phyloP scores from a whole-genome alignment of 1,139 yeast genomes.

The Nakaseomyces kungkrabaensis region DNA sequence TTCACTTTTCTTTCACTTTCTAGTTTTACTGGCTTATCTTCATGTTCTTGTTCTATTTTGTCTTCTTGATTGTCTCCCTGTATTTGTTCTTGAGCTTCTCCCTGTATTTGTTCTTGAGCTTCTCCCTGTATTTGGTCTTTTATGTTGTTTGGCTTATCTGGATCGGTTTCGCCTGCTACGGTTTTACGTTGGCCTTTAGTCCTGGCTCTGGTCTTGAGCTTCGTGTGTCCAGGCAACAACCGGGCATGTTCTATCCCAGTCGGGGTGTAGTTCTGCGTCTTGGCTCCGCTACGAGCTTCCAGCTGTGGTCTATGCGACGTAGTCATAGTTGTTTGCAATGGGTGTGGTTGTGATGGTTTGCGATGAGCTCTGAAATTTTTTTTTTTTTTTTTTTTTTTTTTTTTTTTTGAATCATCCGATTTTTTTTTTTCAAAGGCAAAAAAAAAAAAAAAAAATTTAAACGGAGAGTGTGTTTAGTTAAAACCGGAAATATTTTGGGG shows the following conservation, averaged over 20 bases:
- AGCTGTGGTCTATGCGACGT: constrained; percentile 86
- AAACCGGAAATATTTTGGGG: background rate
- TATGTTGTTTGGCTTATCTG: background rate
- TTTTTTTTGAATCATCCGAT: too few species aligned
- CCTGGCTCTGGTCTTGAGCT: constrained; percentile 40
- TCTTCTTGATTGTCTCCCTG: background rate
- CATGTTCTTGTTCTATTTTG: too few species aligned
- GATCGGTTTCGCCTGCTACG: background rate
- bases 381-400: too few species aligned
- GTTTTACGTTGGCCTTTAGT: constrained; percentile 4
- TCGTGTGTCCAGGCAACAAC: constrained; percentile 58
- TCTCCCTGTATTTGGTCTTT: background rate
- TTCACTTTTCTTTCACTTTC: background rate
- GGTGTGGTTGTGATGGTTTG: background rate
- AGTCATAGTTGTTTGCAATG: constrained; percentile 49
- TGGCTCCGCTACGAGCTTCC: constrained; percentile 75
- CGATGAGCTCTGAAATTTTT: background rate
- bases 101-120: background rate
- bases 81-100: too few species aligned
- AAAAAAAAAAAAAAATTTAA: too few species aligned
- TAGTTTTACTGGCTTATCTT: background rate
- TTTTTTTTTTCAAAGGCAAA: too few species aligned
- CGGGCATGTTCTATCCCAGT: constrained; percentile 54
- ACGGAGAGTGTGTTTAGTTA: too few species aligned
- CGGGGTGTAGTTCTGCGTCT: constrained; percentile 19